Percentiles rank a stretch among this genome's conserved stretches.
These are phyloP conservation scores for Cercospora sp. DNA, from an alignment of 2,329 filamentous ascomycete genomes.

Conservation along the genomic window DNA sequence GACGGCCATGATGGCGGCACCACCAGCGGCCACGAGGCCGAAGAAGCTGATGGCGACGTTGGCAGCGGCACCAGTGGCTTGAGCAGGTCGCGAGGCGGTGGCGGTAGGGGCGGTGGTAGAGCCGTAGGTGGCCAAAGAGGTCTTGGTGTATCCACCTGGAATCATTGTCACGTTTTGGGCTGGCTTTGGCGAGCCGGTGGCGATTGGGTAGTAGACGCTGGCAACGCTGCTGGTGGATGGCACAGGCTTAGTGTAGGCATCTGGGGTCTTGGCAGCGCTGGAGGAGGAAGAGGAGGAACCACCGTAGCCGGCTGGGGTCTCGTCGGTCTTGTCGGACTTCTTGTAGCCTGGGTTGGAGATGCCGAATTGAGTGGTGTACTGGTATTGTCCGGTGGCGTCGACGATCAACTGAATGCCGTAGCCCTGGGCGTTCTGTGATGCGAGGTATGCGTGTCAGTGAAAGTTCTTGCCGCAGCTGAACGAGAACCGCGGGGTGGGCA, in stretches of 20 bases:
- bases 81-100: slow-evolving; percentile 19
- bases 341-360: slow-evolving; percentile 49
- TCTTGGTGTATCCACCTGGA: background rate
- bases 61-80: slow-evolving; percentile 28
- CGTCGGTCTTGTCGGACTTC: slow-evolving; percentile 20
- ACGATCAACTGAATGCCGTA: slow-evolving; percentile 65
- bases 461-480: background rate
- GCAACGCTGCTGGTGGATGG: slow-evolving; percentile 29
- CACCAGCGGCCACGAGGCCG: slow-evolving; percentile 43
- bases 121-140: slow-evolving; percentile 9
- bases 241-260: slow-evolving; percentile 22
- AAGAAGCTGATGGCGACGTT: slow-evolving; percentile 42
- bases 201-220: slow-evolving; percentile 21
- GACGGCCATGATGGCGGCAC: slow-evolving; percentile 43
- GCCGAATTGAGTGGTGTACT: slow-evolving; percentile 64
- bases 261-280: slow-evolving; percentile 22
- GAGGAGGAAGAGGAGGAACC: slow-evolving; percentile 53
- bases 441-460: background rate
- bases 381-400: slow-evolving; percentile 60
- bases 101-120: slow-evolving; percentile 30
- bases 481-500: background rate
- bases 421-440: slow-evolving; percentile 45
- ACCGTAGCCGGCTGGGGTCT: slow-evolving; percentile 28
- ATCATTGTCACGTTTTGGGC: background rate
- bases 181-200: background rate